Conservation (phyloP, 2,329 filamentous ascomycete genomes). For the Diaporthe sp. region DNA sequence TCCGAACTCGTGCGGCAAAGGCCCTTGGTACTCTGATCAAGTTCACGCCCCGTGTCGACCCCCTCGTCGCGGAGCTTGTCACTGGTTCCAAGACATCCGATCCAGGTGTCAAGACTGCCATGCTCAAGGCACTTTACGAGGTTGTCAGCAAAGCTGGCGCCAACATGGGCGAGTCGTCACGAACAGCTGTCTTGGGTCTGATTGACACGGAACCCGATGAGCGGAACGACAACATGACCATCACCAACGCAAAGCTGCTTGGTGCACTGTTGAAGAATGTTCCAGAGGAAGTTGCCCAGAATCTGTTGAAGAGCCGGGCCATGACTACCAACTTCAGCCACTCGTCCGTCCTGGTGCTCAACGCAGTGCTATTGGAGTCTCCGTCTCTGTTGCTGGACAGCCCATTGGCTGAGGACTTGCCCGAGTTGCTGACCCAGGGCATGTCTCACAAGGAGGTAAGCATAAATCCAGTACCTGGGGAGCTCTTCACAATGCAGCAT, state of each 20-base stretch:
- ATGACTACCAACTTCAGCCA: constrained; percentile 81
- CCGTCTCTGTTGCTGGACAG: constrained; percentile 77
- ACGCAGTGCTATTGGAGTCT: constrained; percentile 88
- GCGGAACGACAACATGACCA: constrained; percentile 81
- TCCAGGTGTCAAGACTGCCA: constrained; percentile 89
- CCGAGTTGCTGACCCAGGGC: constrained; percentile 83
- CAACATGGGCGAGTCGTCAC: constrained; percentile 94
- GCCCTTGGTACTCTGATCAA: constrained; percentile 96
- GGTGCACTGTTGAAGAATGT: constrained; percentile 92
- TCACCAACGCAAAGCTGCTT: constrained; percentile 91
- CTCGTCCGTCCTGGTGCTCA: constrained; percentile 87
- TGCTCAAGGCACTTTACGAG: constrained; percentile 97
- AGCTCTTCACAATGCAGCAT: neutral
- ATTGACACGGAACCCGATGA: constrained; percentile 89
- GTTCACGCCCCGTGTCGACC: constrained; percentile 94
- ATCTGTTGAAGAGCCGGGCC: constrained; percentile 78
- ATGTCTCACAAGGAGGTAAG: constrained; percentile 82
- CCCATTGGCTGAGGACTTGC: constrained; percentile 78
- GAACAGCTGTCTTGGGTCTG: constrained; percentile 85
- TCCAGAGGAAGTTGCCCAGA: constrained; percentile 76
- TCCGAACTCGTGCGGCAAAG: constrained; percentile 91
- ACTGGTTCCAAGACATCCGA: constrained; percentile 95
- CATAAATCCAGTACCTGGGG: constrained; percentile 42
- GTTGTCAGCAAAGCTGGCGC: constrained; percentile 94
- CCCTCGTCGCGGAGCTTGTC: constrained; percentile 90